These are phyloP conservation scores for Kodamaea kaohsiungensis DNA, from an alignment of 805 yeast genomes.

Conservation along the genomic window DNA sequence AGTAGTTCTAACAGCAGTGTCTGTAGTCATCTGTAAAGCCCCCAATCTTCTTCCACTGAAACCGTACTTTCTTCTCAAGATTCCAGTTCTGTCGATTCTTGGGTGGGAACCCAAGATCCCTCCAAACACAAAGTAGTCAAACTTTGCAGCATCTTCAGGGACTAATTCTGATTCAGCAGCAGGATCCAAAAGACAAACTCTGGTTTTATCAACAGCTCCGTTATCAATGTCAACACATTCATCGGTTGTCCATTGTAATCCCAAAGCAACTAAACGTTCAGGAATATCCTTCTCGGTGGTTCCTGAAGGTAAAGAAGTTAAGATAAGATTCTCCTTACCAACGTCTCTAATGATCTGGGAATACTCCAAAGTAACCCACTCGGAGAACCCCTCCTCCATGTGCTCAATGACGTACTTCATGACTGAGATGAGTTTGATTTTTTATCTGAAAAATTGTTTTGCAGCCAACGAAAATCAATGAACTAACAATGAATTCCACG, in stretches of 20 bases:
- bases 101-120: conserved; percentile 96
- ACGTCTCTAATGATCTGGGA: conserved; percentile 79
- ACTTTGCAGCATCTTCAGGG: conserved; percentile 65
- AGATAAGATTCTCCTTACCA: conserved; percentile 70
- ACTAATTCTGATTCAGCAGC: conserved; percentile 71
- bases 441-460: neutral
- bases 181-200: conserved; percentile 88
- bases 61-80: conserved; percentile 76
- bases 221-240: conserved; percentile 61
- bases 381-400: conserved; percentile 96
- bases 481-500: too few species aligned
- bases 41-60: conserved; percentile 88
- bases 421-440: conserved; percentile 2
- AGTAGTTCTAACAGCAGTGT: conserved; percentile 93
- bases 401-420: conserved; percentile 96
- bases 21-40: conserved; percentile 92
- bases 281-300: conserved; percentile 71
- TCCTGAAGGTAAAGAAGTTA: conserved; percentile 71
- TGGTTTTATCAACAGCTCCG: conserved; percentile 41
- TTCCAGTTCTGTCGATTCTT: conserved; percentile 90
- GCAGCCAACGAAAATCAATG: neutral
- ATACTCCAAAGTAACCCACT: conserved; percentile 92
- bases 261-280: conserved; percentile 51
- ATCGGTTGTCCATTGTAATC: conserved; percentile 78
- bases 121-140: conserved; percentile 92